These are phyloP conservation scores for Batrachochytrium dendrobatidis DNA, from an alignment of 371 early-diverging fungal genomes.

Conservation along the genomic window DNA sequence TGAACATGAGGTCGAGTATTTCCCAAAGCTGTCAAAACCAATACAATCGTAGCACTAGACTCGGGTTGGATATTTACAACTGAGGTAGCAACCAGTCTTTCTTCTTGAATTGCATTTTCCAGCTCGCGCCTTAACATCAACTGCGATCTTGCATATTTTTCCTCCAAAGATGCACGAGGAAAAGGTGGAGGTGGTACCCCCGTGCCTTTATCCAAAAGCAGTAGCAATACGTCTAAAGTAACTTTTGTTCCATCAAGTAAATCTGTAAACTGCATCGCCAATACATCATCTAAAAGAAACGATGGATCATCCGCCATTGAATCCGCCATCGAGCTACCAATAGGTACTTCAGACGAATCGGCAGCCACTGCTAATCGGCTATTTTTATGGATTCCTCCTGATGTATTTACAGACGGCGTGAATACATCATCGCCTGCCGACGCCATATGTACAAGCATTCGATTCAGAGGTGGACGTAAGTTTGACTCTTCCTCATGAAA, in stretches of 20 bases:
- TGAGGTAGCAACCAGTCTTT: constrained; percentile 58
- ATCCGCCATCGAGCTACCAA: no score
- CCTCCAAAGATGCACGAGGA: constrained; percentile 67
- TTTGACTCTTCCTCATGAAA: no score
- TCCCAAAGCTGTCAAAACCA: constrained; percentile 64
- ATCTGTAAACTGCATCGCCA: neutral
- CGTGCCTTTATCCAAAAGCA: constrained; percentile 56
- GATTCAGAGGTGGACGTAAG: no score
- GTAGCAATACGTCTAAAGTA: constrained; percentile 54
- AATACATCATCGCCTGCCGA: no score
- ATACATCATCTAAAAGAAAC: neutral
- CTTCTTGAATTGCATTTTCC: constrained; percentile 59
- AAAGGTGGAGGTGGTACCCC: constrained; percentile 63
- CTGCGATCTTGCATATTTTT: constrained; percentile 72
- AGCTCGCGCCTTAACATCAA: constrained; percentile 70
- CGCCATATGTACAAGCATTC: no score
- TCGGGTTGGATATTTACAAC: constrained; percentile 64
- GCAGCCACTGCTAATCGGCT: no score
- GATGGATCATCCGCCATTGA: no score
- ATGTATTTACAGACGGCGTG: no score
- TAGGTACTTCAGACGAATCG: no score
- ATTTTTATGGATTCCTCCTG: no score
- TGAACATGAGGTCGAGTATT: constrained; percentile 25
- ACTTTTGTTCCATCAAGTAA: constrained; percentile 15
- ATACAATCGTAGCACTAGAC: constrained; percentile 60